Conservation (phyloP, 148 eudicot species). For the Selenicereus undatus region DNA sequence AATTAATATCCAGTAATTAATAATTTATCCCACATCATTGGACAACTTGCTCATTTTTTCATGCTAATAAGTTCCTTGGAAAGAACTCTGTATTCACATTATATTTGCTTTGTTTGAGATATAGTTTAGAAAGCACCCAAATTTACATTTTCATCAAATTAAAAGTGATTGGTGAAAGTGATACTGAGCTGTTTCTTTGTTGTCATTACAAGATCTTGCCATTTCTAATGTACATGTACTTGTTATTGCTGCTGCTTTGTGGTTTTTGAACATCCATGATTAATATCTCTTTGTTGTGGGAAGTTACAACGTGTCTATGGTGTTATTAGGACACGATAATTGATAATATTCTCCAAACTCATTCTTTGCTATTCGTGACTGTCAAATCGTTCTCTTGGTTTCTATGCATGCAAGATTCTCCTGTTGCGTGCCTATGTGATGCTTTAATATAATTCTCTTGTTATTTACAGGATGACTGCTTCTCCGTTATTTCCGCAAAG, state of each 20-base stretch:
- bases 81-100: background rate
- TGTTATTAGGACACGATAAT: background rate
- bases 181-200: background rate
- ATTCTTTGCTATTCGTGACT: background rate
- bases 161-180: background rate
- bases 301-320: background rate
- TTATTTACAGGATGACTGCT: slow-evolving; percentile 52
- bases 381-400: background rate
- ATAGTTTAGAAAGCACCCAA: background rate
- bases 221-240: background rate
- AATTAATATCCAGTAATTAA: background rate
- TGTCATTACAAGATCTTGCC: background rate
- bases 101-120: background rate
- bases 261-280: background rate
- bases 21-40: background rate
- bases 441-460: slow-evolving; percentile 15
- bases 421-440: background rate
- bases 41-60: background rate
- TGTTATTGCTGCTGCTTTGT: background rate
- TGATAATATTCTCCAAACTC: background rate
- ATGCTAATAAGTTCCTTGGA: background rate
- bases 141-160: background rate
- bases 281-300: background rate
- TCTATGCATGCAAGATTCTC: background rate
- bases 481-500: slow-evolving; percentile 16